Percentiles rank a stretch among this genome's conserved stretches.
Evolutionary conservation across 2,329 filamentous ascomycete species (phyloP).

Genomic region (Drechslerella dactyloides): DNA sequence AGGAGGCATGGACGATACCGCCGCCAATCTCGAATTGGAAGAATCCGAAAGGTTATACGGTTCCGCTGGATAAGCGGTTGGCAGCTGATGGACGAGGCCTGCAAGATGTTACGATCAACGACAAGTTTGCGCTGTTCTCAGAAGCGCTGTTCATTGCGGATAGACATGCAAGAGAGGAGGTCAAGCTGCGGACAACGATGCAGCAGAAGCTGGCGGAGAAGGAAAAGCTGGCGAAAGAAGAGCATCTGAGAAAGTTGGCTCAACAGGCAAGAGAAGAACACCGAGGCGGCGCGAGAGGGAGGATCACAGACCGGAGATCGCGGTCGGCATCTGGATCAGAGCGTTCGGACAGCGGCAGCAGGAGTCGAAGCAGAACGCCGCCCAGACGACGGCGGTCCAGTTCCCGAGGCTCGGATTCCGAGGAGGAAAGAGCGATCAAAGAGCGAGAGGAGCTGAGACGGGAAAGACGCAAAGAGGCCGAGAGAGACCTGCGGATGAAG

Average conservation of each 20-base stretch:
- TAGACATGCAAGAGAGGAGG: constrained; percentile 91
- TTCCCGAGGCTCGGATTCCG: constrained; percentile 60
- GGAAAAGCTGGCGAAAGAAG: constrained; percentile 93
- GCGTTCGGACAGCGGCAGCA: constrained; percentile 41
- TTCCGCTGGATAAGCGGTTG: constrained; percentile 91
- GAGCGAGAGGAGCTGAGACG: constrained; percentile 78
- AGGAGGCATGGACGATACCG: constrained; percentile 92
- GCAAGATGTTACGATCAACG: constrained; percentile 94
- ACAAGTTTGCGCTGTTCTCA: constrained; percentile 96
- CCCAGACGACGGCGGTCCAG: constrained; percentile 33
- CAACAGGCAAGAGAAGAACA: constrained; percentile 88
- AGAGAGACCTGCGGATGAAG: constrained; percentile 88
- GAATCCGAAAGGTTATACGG: constrained; percentile 97
- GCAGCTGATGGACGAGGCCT: constrained; percentile 90
- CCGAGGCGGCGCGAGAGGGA: constrained; percentile 63
- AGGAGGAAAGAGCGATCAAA: constrained; percentile 73
- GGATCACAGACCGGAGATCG: constrained; percentile 56
- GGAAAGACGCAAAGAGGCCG: constrained; percentile 80
- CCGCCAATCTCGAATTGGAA: constrained; percentile 98
- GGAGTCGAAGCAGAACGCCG: constrained; percentile 55
- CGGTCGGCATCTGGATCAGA: constrained; percentile 49
- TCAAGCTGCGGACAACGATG: constrained; percentile 89
- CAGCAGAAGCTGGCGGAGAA: constrained; percentile 95
- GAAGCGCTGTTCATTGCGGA: constrained; percentile 95
- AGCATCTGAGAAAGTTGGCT: constrained; percentile 82